Evolutionary conservation across 495 filamentous ascomycete genomes (phyloP), one percentile per base, ranked within the genome.

Genomic region (Corynascus novoguineensis): DNA sequence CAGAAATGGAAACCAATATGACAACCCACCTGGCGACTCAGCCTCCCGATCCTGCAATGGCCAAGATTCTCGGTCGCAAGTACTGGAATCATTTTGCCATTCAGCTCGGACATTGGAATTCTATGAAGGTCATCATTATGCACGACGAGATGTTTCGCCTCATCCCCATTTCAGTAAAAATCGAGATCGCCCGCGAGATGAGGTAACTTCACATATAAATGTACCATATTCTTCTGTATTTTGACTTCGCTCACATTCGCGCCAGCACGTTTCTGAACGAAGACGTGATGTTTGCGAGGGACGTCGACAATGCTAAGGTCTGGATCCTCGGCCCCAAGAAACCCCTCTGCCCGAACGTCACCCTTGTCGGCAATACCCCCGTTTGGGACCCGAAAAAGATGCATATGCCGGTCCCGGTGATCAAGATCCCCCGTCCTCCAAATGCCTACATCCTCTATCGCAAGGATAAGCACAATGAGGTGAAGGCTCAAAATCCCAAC

Each of bases 381-480:
- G 46, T 59, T 31, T 59, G 46, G 59, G 50, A 62, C 15, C 53
- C 52, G 17, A 51, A 40, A 24, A 60, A 24, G 48, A 60, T 37
- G 32, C 40, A 58, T 54, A 28, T 41, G 28, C 25, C 38, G 11
- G 32, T 27, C 6, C 27, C 31, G 24, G n/a, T 47, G 32, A 54
- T 55, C 25, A 55, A 55, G 50, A 57, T 65, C 17, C 58, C 57
- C 25, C 66, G 66, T 34, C 66, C 66, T 0, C 50, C 53, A 12
- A 68, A 68, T 44, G 62, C 58, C n/a, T 66, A 56, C 53, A 66
- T 66, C 34, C 48, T 68, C 2, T 66, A 64, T 29, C 60, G 66
- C 35, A 57, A 60, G 35, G 61, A 63, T 29, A 52, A 44, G 25
- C 55, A 60, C 46, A 41, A 17, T 14, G 45, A 57, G 34, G 38